Conservation (phyloP, 2,329 filamentous ascomycete genomes). For the Claviceps sp. region DNA sequence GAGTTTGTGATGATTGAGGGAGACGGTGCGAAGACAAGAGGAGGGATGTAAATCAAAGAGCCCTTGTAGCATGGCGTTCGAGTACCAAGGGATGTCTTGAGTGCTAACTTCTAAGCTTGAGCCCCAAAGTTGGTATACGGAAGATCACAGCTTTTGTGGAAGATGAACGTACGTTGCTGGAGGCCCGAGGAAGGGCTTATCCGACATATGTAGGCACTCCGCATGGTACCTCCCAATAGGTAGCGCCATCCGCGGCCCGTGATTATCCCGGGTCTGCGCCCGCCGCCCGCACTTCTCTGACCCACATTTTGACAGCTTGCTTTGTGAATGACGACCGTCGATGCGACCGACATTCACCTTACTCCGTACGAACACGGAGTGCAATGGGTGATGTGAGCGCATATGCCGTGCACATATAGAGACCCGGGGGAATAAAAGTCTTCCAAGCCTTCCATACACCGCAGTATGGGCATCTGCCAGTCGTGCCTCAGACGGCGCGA, state of each 20-base stretch:
- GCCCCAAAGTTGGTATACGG: neutral
- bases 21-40: neutral
- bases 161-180: neutral
- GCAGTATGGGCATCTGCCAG: conserved; percentile 44
- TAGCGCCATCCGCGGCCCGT: neutral
- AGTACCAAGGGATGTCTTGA: neutral
- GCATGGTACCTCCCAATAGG: no score
- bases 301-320: neutral
- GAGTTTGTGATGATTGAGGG: neutral
- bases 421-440: neutral
- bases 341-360: neutral
- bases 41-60: neutral
- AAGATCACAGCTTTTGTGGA: neutral
- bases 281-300: neutral
- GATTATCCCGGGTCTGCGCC: neutral
- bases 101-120: neutral
- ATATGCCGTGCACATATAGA: neutral
- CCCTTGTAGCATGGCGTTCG: neutral
- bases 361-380: neutral
- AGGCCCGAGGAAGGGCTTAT: no score
- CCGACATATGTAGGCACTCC: no score
- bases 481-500: conserved; percentile 44
- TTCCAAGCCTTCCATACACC: neutral
- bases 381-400: conserved; percentile 4
- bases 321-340: neutral